phyloP scores from a whole-genome alignment of 1,284 basidiomycete genomes.

The Melampsora larici-populina region DNA sequence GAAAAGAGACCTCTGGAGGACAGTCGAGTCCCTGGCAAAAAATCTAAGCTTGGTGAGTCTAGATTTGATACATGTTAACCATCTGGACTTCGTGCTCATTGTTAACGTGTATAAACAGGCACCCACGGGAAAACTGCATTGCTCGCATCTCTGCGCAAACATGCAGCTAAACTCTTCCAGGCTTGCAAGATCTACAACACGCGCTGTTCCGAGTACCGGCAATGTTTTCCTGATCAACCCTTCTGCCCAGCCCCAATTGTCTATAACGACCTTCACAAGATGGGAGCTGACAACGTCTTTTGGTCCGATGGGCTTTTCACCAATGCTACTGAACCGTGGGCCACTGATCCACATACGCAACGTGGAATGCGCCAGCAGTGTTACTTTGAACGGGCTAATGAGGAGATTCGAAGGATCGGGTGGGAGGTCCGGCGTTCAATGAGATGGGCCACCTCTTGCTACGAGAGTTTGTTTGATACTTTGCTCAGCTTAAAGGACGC shows the following conservation, averaged over 20 bases:
- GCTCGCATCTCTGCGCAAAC: not conserved
- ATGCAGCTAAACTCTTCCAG: not conserved
- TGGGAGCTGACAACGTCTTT: not conserved
- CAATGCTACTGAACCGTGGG: slow-evolving; percentile 4
- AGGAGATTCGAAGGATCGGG: not conserved
- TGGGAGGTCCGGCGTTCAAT: not conserved
- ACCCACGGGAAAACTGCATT: not conserved
- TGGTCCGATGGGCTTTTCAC: not conserved
- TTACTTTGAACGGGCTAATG: not conserved
- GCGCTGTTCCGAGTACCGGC: no score
- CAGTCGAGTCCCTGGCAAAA: not conserved
- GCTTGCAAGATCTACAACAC: not conserved
- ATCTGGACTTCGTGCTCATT: not conserved
- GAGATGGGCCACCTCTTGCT: not conserved
- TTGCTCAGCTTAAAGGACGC: no score
- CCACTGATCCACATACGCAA: not conserved
- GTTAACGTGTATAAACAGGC: not conserved
- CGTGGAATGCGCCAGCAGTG: not conserved
- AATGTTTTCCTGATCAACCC: not conserved
- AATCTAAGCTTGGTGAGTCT: slow-evolving; percentile 1
- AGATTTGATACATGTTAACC: no score
- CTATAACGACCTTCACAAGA: not conserved
- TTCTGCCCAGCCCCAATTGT: no score
- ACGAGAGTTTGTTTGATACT: not conserved
- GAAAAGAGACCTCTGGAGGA: slow-evolving; percentile 1